phyloP scores from a whole-genome alignment of 2,329 filamentous ascomycete species.

The Penicillium sp. region DNA sequence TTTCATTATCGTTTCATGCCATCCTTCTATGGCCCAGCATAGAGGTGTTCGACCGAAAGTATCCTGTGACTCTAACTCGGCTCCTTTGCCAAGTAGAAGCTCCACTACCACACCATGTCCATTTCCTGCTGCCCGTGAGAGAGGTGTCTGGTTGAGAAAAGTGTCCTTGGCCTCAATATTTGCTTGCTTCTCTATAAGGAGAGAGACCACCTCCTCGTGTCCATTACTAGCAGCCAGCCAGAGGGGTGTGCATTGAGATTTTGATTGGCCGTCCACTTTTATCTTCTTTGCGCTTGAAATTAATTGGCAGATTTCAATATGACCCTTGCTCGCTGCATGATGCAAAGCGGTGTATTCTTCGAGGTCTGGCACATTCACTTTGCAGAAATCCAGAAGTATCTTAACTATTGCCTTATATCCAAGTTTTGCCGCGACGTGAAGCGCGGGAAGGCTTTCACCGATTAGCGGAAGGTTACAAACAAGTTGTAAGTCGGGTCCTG shows the following conservation, averaged over 20 bases:
- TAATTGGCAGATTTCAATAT: neutral
- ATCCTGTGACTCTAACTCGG: too few relatives aligned
- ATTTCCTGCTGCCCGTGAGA: neutral
- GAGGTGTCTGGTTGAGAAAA: neutral
- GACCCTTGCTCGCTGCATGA: constrained; percentile 1
- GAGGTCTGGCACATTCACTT: neutral
- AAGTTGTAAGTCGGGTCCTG: neutral
- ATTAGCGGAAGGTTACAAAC: constrained; percentile 24
- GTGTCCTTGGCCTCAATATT: neutral
- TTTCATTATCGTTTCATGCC: too few relatives aligned
- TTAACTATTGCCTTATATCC: constrained; percentile 2
- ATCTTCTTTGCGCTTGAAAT: neutral
- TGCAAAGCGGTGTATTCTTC: constrained; percentile 1
- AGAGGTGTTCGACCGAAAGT: too few relatives aligned
- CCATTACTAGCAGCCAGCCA: neutral
- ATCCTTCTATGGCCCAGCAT: too few relatives aligned
- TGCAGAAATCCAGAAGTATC: neutral
- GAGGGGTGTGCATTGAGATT: too few relatives aligned
- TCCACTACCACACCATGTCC: neutral
- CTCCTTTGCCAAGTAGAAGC: too few relatives aligned
- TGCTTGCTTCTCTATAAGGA: neutral
- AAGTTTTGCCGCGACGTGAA: constrained; percentile 24
- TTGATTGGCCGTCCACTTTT: neutral
- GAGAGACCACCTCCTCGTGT: neutral
- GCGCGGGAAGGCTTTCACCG: constrained; percentile 21